Percentiles rank a stretch among this genome's conserved stretches.
These are phyloP conservation scores for Mycena galopus DNA, from an alignment of 768 basidiomycete species.

Conservation along the genomic window DNA sequence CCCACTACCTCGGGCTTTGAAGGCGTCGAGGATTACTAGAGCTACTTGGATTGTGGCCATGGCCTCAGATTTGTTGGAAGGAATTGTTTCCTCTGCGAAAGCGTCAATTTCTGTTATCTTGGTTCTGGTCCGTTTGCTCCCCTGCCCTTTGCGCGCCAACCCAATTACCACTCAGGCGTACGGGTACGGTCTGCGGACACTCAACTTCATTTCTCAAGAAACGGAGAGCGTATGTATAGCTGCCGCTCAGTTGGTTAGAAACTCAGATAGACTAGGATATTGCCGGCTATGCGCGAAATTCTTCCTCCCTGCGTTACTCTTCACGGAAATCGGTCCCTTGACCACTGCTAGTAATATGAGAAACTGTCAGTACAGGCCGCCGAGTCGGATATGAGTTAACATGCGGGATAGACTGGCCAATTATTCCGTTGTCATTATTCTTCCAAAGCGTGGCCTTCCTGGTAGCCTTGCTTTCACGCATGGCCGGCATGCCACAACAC, in stretches of 20 bases:
- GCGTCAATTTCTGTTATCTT: constrained; percentile 31
- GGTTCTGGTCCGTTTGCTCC: constrained; percentile 21
- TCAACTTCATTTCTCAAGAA: constrained; percentile 29
- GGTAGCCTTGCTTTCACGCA: constrained; percentile 11
- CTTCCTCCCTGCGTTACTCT: constrained; percentile 34
- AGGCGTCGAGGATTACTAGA: background rate
- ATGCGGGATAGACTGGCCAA: constrained; percentile 31
- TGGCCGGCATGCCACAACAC: constrained; percentile 31
- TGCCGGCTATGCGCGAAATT: constrained; percentile 29
- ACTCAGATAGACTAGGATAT: constrained; percentile 12
- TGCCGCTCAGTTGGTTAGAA: background rate
- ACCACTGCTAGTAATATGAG: constrained; percentile 27
- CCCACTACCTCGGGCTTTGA: background rate
- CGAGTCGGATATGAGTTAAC: background rate
- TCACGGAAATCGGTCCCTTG: constrained; percentile 34
- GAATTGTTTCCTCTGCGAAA: constrained; percentile 28
- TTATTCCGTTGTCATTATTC: constrained; percentile 34
- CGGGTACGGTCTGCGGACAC: constrained; percentile 28
- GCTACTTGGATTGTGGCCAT: background rate
- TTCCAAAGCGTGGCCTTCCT: constrained; percentile 28
- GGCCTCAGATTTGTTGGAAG: constrained; percentile 23
- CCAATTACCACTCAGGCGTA: constrained; percentile 17
- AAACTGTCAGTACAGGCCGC: constrained; percentile 17
- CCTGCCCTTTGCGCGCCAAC: background rate
- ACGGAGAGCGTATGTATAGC: constrained; percentile 19